Conservation (phyloP, 2,329 filamentous ascomycete genomes). For the Colletotrichum liriopes region DNA sequence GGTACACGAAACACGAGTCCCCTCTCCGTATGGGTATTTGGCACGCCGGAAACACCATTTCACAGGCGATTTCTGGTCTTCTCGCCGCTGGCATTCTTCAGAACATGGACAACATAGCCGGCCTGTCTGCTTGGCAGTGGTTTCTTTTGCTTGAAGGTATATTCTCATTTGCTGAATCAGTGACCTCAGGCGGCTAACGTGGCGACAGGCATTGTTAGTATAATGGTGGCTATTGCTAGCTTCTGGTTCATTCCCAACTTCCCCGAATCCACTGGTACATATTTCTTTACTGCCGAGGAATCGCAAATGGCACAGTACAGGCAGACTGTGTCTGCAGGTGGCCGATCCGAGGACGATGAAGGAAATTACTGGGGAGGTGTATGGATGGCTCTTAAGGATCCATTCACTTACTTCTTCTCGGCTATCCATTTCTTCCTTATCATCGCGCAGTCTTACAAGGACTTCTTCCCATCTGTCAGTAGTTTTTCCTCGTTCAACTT, state of each 20-base stretch:
- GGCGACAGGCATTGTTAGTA: constrained; percentile 48
- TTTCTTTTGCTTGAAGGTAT: constrained; percentile 57
- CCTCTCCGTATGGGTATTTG: constrained; percentile 61
- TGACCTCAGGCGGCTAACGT: not conserved
- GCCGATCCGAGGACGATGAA: constrained; percentile 54
- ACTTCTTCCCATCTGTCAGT: constrained; percentile 59
- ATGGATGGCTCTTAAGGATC: constrained; percentile 52
- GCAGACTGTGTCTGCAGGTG: constrained; percentile 54
- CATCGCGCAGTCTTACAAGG: constrained; percentile 58
- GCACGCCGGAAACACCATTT: constrained; percentile 62
- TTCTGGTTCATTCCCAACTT: constrained; percentile 57
- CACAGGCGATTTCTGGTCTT: constrained; percentile 60
- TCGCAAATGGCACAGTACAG: constrained; percentile 56
- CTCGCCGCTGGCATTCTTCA: constrained; percentile 60
- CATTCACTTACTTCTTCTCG: constrained; percentile 56
- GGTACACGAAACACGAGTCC: constrained; percentile 63
- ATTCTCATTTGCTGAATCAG: not conserved
- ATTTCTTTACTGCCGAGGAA: constrained; percentile 56
- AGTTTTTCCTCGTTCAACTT: not conserved
- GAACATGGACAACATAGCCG: constrained; percentile 58
- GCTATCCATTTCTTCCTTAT: constrained; percentile 60
- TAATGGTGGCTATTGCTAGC: constrained; percentile 50
- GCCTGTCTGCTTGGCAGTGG: constrained; percentile 58
- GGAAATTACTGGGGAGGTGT: constrained; percentile 58
- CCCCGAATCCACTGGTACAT: constrained; percentile 51